Base-by-base conservation (phyloP, 441 rosid species). In the Jatropha podagrica region DNA sequence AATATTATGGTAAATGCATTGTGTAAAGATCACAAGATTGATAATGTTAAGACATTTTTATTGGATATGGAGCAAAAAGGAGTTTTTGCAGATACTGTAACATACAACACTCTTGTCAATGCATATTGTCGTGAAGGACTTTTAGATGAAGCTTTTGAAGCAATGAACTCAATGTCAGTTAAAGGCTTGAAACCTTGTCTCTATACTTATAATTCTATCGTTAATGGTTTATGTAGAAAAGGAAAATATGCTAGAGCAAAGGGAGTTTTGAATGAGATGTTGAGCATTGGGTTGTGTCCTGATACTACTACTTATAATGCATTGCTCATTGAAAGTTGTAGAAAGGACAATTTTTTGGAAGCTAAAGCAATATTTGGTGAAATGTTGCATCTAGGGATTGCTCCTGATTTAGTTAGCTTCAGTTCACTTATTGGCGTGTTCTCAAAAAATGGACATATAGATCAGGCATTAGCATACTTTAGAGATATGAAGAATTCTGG, bases 1-100 rank as follows among this genome's bases (percentile, higher is more conserved):
- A 92, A 95, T 72, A 95, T 95, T 72, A 89, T 92, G 98, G 93
- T 89, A 77, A 89, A 91, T 85, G 93, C 96, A 3, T 78, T 91
- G 80, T 92, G 97, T 75, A 95, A 95, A 84, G 95, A 89, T 81
- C 60, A 79, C 65, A 85, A 89, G 69, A 75, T 91, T 72, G 87
- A 77, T 65, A 74, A 79, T 62, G 86, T 88, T 0, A 83, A 81
- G 75, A 18, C 67, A 7, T 87, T 92, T 81, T 66, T 95, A 37
- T 62, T 79, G 0, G 81, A 87, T 49, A 82, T 90, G 86, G 84
- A 91, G 82, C 84, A 65, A 80, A 91, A 83, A 46, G 92, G 91
- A 20, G 69, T 95, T 76, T 81, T 74, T 85, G 86, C 92, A 2
- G 96, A 92, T 80, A 56, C 63, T 4, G 96, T 94, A 46, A 90